Base-by-base conservation (phyloP, 2,329 filamentous ascomycete species). In the Claviceps sp. region DNA sequence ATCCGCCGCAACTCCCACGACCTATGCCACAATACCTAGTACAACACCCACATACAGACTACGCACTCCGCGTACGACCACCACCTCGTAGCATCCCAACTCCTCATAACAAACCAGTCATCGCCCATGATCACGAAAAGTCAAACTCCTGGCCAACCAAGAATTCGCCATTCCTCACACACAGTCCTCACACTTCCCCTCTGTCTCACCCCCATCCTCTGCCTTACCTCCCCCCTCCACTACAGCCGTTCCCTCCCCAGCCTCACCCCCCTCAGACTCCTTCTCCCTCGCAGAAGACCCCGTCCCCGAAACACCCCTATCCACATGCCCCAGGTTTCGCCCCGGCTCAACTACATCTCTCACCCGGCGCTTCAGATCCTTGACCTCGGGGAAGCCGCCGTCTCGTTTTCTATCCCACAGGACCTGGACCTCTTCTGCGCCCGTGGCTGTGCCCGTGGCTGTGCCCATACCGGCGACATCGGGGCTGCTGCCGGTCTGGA, bases 351-450 rank as follows among this genome's bases (percentile, higher is more conserved):
- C 82, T 50, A 87, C 75, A 69, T 96, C 87, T 53, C 91, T 75
- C 5, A 96, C 81, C 16, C 84, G 76, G 54, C 89, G 82, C 71
- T 97, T 96, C 44, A 96, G 76, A 59, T 91, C 84, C 69, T 96
- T 95, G 2, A 87, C 89, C 70, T 96, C 89, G 55, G 91, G 93
- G 68, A 98, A 98, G 0, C 93, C 90, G 34, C 87, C 87, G 63
- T 96, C 84, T 3, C 69, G 64, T 65, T 89, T 94, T 56, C 93
- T 79, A 72, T 97, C 89, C 93, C 93, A 98, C 37, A 97, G 72
- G 2, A 85, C 63, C 34, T 75, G 52, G 34, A 26, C 11, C 2
- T 44, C 22, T 11, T 3, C 10, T 16, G 42, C 5, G 22, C 42
- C 7, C 17, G 8, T 8, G 40, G 6, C 40, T 19, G 19, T 19